These are phyloP conservation scores for Fomitopsis pulvina DNA, from an alignment of 768 basidiomycete genomes.

Conservation along the genomic window DNA sequence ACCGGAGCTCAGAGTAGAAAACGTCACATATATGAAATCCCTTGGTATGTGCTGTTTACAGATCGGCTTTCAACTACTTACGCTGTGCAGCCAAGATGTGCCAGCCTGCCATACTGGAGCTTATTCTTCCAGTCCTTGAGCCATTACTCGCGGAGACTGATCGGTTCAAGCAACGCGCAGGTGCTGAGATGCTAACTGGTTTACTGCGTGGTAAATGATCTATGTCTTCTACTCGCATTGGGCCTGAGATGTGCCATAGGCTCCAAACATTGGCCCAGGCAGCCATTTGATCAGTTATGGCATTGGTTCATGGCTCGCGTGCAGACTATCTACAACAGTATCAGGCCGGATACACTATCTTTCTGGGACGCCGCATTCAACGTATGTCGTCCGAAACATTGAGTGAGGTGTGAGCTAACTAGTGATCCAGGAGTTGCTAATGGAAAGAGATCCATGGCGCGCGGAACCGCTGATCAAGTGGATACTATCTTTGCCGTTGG, in stretches of 20 bases:
- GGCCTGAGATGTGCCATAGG: slow-evolving; percentile 33
- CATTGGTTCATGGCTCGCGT: slow-evolving; percentile 60
- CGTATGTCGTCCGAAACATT: slow-evolving; percentile 27
- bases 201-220: slow-evolving; percentile 55
- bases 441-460: slow-evolving; percentile 75
- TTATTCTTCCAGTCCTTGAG: slow-evolving; percentile 50
- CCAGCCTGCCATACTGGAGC: slow-evolving; percentile 44
- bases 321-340: slow-evolving; percentile 57
- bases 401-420: neutral
- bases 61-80: slow-evolving; percentile 5
- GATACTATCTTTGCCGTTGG: slow-evolving; percentile 68
- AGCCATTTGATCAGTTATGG: slow-evolving; percentile 54
- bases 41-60: slow-evolving; percentile 29
- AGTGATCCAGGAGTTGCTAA: slow-evolving; percentile 31
- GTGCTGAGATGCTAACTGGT: slow-evolving; percentile 68
- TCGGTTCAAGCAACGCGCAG: slow-evolving; percentile 83
- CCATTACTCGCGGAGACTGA: slow-evolving; percentile 57
- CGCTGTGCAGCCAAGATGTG: slow-evolving; percentile 57
- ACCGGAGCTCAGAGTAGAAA: slow-evolving; percentile 52
- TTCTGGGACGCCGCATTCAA: slow-evolving; percentile 70
- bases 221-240: neutral
- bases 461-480: slow-evolving; percentile 68
- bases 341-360: slow-evolving; percentile 78
- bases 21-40: slow-evolving; percentile 42
- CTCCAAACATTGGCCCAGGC: slow-evolving; percentile 76